Conservation (phyloP, 208 protist genomes). For the Leptomonas seymouri region DNA sequence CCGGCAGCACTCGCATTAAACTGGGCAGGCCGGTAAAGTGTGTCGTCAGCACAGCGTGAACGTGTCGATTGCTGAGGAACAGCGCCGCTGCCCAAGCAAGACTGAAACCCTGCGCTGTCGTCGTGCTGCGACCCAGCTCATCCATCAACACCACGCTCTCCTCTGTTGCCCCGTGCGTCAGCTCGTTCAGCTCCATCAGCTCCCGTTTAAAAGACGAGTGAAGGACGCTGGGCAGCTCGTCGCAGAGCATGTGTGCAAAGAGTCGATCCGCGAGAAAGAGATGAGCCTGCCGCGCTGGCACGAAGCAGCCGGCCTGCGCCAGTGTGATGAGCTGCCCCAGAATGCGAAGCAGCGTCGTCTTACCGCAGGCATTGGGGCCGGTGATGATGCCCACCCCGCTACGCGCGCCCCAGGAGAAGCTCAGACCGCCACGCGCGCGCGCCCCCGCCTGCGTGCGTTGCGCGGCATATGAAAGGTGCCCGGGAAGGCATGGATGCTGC, state of each 20-base stretch:
- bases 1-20: constrained; percentile 17
- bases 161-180: constrained; percentile 82
- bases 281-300: constrained; percentile 68
- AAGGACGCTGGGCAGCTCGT: constrained; percentile 58
- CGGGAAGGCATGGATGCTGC: no score
- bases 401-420: constrained; percentile 31
- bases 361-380: constrained; percentile 95
- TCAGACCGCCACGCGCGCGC: constrained; percentile 2
- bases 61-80: constrained; percentile 43
- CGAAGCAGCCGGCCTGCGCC: constrained; percentile 93
- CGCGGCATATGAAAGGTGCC: neutral
- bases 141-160: constrained; percentile 97
- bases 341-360: constrained; percentile 93
- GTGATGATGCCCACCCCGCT: constrained; percentile 80
- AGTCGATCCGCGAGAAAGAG: constrained; percentile 75
- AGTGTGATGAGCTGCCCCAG: constrained; percentile 90
- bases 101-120: constrained; percentile 93
- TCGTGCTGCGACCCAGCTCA: constrained; percentile 97
- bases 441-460: neutral
- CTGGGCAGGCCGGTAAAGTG: constrained; percentile 53
- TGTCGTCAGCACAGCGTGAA: constrained; percentile 45
- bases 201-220: constrained; percentile 75
- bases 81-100: constrained; percentile 95
- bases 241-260: constrained; percentile 83
- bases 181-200: constrained; percentile 75